Percentiles rank a stretch among this genome's conserved stretches.
These are phyloP conservation scores for Dryas octopetala DNA, from an alignment of 306 rosid species.

Conservation along the genomic window DNA sequence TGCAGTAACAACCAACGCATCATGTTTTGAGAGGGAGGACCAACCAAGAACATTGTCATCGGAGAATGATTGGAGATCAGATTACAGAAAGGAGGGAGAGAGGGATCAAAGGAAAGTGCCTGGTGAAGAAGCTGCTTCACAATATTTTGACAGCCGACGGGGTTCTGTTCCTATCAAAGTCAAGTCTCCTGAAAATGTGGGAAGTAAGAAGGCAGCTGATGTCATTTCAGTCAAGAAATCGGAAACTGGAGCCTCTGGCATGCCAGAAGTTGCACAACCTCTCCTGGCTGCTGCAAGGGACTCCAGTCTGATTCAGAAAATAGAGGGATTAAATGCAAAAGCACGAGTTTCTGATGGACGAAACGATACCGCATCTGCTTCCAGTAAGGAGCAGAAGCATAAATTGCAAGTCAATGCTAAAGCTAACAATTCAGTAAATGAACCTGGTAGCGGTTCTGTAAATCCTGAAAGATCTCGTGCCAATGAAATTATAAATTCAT, in stretches of 20 bases:
- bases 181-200: constrained; percentile 40
- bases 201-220: constrained; percentile 38
- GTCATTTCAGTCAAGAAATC: constrained; percentile 43
- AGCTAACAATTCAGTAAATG: constrained; percentile 42
- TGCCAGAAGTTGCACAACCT: constrained; percentile 38
- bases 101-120: constrained; percentile 41
- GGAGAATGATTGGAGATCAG: constrained; percentile 64
- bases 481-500: constrained; percentile 38
- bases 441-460: constrained; percentile 36
- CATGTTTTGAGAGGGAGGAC: constrained; percentile 40
- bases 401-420: constrained; percentile 42
- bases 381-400: constrained; percentile 44
- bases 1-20: constrained; percentile 31
- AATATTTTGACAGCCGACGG: constrained; percentile 45
- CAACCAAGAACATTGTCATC: constrained; percentile 39
- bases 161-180: constrained; percentile 42
- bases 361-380: constrained; percentile 49
- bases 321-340: constrained; percentile 93
- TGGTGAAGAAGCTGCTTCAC: constrained; percentile 49
- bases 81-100: constrained; percentile 44
- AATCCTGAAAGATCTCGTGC: constrained; percentile 34
- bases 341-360: constrained; percentile 58
- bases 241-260: constrained; percentile 45
- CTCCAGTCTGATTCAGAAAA: constrained; percentile 72
- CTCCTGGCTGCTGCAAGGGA: constrained; percentile 55